Evolutionary conservation across 2,329 filamentous ascomycete species (phyloP).

Genomic region (Talaromyces sp.): DNA sequence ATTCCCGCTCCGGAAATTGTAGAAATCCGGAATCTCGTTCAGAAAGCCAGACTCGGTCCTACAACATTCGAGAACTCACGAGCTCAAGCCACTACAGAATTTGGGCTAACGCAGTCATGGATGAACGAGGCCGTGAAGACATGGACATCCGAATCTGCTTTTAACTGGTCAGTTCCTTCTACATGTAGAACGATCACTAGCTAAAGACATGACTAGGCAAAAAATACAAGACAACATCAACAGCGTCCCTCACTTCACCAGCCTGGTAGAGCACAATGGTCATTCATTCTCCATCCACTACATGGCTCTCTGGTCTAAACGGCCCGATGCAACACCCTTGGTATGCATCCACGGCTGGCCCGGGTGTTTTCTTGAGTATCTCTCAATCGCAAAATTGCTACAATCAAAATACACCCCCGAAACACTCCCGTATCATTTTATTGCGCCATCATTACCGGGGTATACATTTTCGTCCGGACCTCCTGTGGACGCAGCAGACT

Average conservation of each 20-base stretch:
- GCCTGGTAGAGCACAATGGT: constrained; percentile 24
- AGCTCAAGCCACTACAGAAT: constrained; percentile 46
- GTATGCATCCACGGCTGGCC: constrained; percentile 57
- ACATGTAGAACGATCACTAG: constrained; percentile 45
- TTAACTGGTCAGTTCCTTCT: background rate
- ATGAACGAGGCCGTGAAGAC: constrained; percentile 43
- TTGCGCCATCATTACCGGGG: constrained; percentile 56
- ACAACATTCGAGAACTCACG: constrained; percentile 49
- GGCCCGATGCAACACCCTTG: constrained; percentile 50
- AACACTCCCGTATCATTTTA: constrained; percentile 55
- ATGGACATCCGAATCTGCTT: constrained; percentile 5
- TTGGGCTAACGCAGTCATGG: constrained; percentile 45
- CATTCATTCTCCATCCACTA: constrained; percentile 48
- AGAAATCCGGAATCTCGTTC: constrained; percentile 38
- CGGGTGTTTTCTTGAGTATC: constrained; percentile 52
- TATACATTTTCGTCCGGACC: constrained; percentile 48
- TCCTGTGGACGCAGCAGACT: constrained; percentile 43
- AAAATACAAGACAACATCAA: constrained; percentile 46
- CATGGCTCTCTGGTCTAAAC: constrained; percentile 52
- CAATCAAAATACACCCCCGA: constrained; percentile 48
- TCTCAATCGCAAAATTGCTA: constrained; percentile 50
- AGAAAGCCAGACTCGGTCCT: constrained; percentile 49
- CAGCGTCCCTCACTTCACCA: constrained; percentile 51
- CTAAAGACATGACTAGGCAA: constrained; percentile 22
- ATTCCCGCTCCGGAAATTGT: background rate